Evolutionary conservation across 2,329 filamentous ascomycete genomes (phyloP), one percentile per base, ranked within the genome.

Genomic region (Cercospora berteroae): DNA sequence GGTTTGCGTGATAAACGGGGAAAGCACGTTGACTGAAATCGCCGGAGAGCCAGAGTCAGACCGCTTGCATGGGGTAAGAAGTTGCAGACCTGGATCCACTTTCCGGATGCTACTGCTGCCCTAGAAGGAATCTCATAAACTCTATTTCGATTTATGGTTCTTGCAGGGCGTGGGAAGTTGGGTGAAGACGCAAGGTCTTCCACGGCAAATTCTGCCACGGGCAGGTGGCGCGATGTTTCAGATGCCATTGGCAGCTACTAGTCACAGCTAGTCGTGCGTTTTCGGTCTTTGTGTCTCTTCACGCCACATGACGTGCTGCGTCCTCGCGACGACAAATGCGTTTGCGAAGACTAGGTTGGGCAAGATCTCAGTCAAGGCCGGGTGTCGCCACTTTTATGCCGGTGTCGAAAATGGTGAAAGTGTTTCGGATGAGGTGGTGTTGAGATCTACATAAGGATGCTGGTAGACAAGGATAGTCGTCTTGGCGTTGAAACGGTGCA

Each of bases 11-110:
- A 58, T 58, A 33, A 36, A 31, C 12, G 55, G 55, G 55, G 27
- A 58, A 36, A 58, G 55, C 55, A 58, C 55, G 55, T 58, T 58
- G 55, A 8, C 10, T 58, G 55, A 58, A 58, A 58, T 33, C 31
- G 29, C 55, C 55, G 55, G 27, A 36, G 9, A 31, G 55, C n/a
- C 52, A 39, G 36, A 39, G 36, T 50, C 48, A 52, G 48, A 52
- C 23, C 48, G 48, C 23, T 23, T 25, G 29, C 48, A 52, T 52
- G 48, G 48, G 44, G 44, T 50, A 27, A 39, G 36, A 16, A 27
- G 12, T 25, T 52, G 13, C 48, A 52, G 48, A 52, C 20, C 12
- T 52, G 23, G 23, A 16, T n/a, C 48, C 23, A 27, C 44, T 50
- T 52, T 13, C 48, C 48, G 23, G 7, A 1, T 8, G 6, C 48